Conservation (phyloP, 2,329 filamentous ascomycete species). For the Colletotrichum filicis region DNA sequence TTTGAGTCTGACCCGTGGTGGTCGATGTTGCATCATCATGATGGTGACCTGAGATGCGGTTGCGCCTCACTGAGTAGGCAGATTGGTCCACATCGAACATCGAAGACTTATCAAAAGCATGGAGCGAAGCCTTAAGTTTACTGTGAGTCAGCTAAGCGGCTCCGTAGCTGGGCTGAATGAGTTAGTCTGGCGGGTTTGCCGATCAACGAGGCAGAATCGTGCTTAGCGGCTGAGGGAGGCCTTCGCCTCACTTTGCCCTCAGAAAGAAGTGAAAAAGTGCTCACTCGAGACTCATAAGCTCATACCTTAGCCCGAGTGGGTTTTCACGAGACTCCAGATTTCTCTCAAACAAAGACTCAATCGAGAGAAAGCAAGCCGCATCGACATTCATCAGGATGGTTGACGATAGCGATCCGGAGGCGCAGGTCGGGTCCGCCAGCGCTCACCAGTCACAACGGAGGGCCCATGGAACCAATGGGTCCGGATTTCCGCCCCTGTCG, state of each 20-base stretch:
- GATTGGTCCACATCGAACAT: background rate
- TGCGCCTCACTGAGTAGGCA: background rate
- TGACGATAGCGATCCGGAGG: background rate
- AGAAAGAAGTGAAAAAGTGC: background rate
- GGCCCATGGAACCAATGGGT: background rate
- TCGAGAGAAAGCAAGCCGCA: background rate
- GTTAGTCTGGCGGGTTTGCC: background rate
- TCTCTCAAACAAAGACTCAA: background rate
- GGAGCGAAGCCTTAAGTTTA: background rate
- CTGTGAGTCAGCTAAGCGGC: background rate
- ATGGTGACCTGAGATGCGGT: background rate
- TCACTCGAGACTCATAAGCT: background rate
- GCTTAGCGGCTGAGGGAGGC: background rate
- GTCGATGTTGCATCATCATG: background rate
- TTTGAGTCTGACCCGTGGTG: background rate
- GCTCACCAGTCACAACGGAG: conserved; percentile 5
- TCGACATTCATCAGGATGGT: background rate
- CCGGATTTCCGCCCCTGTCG: background rate
- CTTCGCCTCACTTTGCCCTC: background rate
- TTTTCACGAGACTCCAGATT: background rate
- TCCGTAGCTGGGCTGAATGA: background rate
- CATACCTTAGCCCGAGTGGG: background rate
- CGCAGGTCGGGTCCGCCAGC: background rate
- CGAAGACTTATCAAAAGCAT: background rate
- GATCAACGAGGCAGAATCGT: background rate